Conservation (phyloP, 2,329 filamentous ascomycete genomes). For the Xylaria sp. region DNA sequence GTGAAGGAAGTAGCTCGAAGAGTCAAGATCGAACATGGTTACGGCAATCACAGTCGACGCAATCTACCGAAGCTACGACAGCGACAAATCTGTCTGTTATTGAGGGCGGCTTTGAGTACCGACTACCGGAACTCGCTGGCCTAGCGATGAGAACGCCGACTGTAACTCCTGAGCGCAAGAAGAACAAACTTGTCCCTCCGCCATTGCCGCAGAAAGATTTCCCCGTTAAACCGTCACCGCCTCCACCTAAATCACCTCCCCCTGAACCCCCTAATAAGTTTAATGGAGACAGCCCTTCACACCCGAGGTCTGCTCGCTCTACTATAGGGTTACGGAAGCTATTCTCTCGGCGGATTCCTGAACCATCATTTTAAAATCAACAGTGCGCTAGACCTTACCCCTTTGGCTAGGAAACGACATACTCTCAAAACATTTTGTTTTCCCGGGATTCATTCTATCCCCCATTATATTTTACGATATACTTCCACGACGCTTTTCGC, state of each 20-base stretch:
- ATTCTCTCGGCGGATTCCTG: conserved; percentile 40
- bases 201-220: conserved; percentile 32
- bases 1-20: conserved; percentile 35
- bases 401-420: neutral
- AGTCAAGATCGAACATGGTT: conserved; percentile 35
- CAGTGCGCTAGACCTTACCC: neutral
- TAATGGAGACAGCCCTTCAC: conserved; percentile 28
- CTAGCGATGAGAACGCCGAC: conserved; percentile 37
- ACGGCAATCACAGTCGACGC: conserved; percentile 39
- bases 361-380: conserved; percentile 30
- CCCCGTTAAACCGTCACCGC: conserved; percentile 27
- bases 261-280: conserved; percentile 9
- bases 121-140: conserved; percentile 46
- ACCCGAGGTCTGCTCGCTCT: conserved; percentile 39
- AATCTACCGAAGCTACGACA: conserved; percentile 38
- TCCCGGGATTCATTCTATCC: neutral
- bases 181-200: conserved; percentile 29
- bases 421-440: neutral
- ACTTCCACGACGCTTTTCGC: neutral
- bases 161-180: conserved; percentile 39
- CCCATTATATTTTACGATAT: conserved; percentile 17
- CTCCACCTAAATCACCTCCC: conserved; percentile 36
- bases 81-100: conserved; percentile 35
- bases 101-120: conserved; percentile 48
- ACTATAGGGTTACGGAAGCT: conserved; percentile 40